Evolutionary conservation across 2,329 filamentous ascomycete genomes (phyloP).

Genomic region (Huntiella decipiens): DNA sequence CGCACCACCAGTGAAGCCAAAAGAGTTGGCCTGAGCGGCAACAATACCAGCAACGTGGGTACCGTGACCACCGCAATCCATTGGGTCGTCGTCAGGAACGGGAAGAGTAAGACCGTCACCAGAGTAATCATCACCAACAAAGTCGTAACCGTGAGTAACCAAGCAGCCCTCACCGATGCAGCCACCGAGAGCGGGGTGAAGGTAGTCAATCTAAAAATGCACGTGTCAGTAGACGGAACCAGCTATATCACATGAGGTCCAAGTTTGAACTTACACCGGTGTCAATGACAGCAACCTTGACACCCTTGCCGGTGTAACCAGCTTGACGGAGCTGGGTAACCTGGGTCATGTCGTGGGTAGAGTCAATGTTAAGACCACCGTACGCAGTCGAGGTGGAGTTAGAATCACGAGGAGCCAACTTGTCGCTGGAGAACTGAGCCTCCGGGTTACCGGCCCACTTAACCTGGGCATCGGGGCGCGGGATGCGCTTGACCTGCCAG

Average conservation of each 20-base stretch:
- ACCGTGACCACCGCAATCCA: constrained; percentile 39
- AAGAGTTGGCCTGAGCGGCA: constrained; percentile 33
- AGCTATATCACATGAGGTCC: neutral
- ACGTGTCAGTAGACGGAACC: neutral
- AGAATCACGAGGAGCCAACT: constrained; percentile 4
- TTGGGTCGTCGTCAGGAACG: constrained; percentile 30
- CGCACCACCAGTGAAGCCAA: constrained; percentile 31
- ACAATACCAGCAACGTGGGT: constrained; percentile 45
- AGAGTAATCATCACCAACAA: constrained; percentile 35
- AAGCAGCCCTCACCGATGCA: constrained; percentile 42
- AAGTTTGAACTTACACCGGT: constrained; percentile 27
- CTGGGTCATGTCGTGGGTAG: constrained; percentile 37
- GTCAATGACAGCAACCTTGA: constrained; percentile 35
- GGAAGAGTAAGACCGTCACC: constrained; percentile 17
- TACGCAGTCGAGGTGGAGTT: constrained; percentile 1
- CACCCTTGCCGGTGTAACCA: constrained; percentile 29
- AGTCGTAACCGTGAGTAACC: constrained; percentile 36
- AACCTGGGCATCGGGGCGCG: constrained; percentile 24
- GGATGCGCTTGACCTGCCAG: constrained; percentile 28
- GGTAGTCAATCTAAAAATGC: constrained; percentile 34
- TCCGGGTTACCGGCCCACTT: constrained; percentile 24
- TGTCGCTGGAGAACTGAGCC: constrained; percentile 1
- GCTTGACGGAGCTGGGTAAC: constrained; percentile 31
- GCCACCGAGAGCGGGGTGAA: constrained; percentile 42
- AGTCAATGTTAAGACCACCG: constrained; percentile 16